phyloP scores from a whole-genome alignment of 2,329 filamentous ascomycete species.

The Calonectria pauciramosa region DNA sequence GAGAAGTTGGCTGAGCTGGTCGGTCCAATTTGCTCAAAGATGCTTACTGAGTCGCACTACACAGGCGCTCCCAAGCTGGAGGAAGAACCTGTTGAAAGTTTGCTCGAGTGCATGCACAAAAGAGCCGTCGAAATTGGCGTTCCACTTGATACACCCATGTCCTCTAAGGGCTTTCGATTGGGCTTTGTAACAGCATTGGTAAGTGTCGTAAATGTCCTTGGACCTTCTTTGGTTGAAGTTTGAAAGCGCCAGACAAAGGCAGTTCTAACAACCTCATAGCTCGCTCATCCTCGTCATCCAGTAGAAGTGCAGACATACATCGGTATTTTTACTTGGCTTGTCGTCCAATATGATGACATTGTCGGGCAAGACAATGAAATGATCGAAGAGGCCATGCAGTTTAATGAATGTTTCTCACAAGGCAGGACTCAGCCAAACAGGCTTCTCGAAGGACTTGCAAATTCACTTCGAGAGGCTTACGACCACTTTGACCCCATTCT shows the following conservation, averaged over 20 bases:
- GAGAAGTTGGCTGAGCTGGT: not conserved
- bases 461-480: slow-evolving; percentile 3
- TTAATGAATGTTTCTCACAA: slow-evolving; percentile 5
- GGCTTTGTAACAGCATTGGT: slow-evolving; percentile 8
- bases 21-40: slow-evolving; percentile 5
- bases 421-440: slow-evolving; percentile 12
- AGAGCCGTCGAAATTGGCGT: slow-evolving; percentile 20
- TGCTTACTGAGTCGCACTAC: slow-evolving; percentile 1
- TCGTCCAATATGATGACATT: slow-evolving; percentile 23
- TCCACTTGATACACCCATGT: slow-evolving; percentile 16
- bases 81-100: slow-evolving; percentile 2
- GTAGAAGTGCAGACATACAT: slow-evolving; percentile 13
- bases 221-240: not conserved
- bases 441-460: slow-evolving; percentile 15
- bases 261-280: not conserved
- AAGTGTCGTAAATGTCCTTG: not conserved
- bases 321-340: slow-evolving; percentile 18
- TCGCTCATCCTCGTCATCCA: slow-evolving; percentile 11
- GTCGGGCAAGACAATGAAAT: slow-evolving; percentile 17
- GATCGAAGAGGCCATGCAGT: slow-evolving; percentile 17
- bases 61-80: slow-evolving; percentile 11
- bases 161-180: slow-evolving; percentile 12
- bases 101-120: slow-evolving; percentile 18
- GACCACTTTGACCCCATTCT: slow-evolving; percentile 17
- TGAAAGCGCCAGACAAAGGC: not conserved